Evolutionary conservation across 805 yeast genomes (phyloP).

Genomic region (Myxozyma neglecta): DNA sequence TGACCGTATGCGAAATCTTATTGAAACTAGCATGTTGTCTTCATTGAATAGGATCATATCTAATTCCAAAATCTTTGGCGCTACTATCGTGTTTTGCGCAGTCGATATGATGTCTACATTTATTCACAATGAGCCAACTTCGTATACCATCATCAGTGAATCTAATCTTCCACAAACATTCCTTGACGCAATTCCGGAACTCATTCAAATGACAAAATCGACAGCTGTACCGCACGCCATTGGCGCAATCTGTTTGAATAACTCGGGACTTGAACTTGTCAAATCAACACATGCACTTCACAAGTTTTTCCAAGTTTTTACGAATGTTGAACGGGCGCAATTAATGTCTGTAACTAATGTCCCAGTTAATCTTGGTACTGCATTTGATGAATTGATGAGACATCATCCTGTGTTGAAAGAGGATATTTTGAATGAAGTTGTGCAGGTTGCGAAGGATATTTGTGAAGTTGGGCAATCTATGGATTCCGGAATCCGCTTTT

Average conservation of each 20-base stretch:
- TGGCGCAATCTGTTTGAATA: slow-evolving; percentile 80
- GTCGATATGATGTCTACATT: slow-evolving; percentile 66
- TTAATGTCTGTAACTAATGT: slow-evolving; percentile 55
- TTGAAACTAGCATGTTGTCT: slow-evolving; percentile 75
- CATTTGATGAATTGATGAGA: slow-evolving; percentile 76
- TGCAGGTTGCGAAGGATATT: slow-evolving; percentile 15
- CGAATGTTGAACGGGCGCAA: slow-evolving; percentile 51
- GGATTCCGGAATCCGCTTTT: slow-evolving; percentile 30
- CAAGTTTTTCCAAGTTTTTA: slow-evolving; percentile 53
- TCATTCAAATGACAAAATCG: slow-evolving; percentile 55
- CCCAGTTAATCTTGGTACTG: slow-evolving; percentile 58
- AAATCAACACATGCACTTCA: slow-evolving; percentile 43
- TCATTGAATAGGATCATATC: slow-evolving; percentile 59
- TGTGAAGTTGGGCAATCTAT: slow-evolving; percentile 4
- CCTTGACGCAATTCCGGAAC: slow-evolving; percentile 54
- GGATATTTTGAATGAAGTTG: slow-evolving; percentile 49
- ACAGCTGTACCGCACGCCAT: slow-evolving; percentile 68
- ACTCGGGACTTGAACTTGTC: slow-evolving; percentile 65
- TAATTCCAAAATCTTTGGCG: slow-evolving; percentile 65
- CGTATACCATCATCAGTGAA: slow-evolving; percentile 75
- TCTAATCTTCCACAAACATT: slow-evolving; percentile 69
- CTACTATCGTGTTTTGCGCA: slow-evolving; percentile 58
- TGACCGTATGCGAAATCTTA: slow-evolving; percentile 78
- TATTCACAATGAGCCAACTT: slow-evolving; percentile 88
- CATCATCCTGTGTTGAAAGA: slow-evolving; percentile 78